A percentile compares a stretch with the other conserved stretches of the same genome.
Evolutionary conservation across 495 filamentous ascomycete species (phyloP).

Genomic region (Acidiella bohemica): DNA sequence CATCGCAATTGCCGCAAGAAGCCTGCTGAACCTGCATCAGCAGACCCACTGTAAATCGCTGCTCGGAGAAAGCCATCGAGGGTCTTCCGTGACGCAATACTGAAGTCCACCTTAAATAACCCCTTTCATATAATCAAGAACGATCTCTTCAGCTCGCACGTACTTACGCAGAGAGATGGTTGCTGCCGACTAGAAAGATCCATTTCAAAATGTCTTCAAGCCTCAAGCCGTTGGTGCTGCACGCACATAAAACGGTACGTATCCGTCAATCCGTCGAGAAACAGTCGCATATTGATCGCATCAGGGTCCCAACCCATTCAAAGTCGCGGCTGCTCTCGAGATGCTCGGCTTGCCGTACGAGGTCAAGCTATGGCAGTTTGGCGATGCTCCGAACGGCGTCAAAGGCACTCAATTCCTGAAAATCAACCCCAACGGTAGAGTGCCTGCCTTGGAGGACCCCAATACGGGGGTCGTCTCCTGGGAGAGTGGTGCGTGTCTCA

Average conservation of each 20-base stretch:
- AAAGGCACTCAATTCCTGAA: constrained; percentile 20
- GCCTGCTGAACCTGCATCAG: too few species aligned
- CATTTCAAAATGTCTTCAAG: constrained; percentile 9
- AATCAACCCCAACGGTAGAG: constrained; percentile 25
- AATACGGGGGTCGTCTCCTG: constrained; percentile 33
- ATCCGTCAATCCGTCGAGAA: background rate
- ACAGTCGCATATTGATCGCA: background rate
- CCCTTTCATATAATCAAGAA: too few species aligned
- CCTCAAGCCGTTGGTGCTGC: constrained; percentile 23
- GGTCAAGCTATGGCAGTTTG: constrained; percentile 23
- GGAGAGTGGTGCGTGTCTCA: constrained; percentile 60
- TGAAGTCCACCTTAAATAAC: too few species aligned
- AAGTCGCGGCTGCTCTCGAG: constrained; percentile 25
- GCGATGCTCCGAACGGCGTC: constrained; percentile 20
- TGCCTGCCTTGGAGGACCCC: constrained; percentile 24
- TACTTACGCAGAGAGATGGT: too few species aligned
- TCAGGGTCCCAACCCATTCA: constrained; percentile 32
- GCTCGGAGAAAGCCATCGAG: too few species aligned
- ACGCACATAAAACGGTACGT: constrained; percentile 28
- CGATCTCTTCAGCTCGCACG: too few species aligned
- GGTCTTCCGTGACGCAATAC: too few species aligned
- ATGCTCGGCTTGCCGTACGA: constrained; percentile 20
- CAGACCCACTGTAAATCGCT: too few species aligned
- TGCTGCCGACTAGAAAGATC: too few species aligned
- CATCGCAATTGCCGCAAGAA: too few species aligned